Evolutionary conservation across 2,329 filamentous ascomycete genomes (phyloP).

Genomic region (Aspergillus calidoustus): DNA sequence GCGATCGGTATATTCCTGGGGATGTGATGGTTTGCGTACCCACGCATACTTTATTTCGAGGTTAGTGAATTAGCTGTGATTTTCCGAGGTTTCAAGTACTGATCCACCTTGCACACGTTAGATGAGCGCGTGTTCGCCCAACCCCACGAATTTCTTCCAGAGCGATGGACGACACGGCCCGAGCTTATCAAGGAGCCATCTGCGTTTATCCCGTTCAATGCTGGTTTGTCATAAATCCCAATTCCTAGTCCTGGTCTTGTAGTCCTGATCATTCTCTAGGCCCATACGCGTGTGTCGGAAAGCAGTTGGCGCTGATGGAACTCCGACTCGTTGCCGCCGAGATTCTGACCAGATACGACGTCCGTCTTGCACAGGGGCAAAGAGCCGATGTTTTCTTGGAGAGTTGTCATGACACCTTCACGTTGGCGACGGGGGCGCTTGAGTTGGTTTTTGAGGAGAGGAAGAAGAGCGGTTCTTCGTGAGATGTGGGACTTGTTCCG

Average conservation of each 20-base stretch:
- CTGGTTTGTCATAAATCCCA: conserved; percentile 11
- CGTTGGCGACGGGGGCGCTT: conserved; percentile 1
- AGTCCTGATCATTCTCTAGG: neutral
- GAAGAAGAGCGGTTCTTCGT: too few species aligned
- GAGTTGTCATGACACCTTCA: conserved; percentile 7
- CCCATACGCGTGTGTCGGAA: conserved; percentile 21
- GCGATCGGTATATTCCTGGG: conserved; percentile 21
- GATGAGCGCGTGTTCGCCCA: conserved; percentile 11
- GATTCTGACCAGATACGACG: conserved; percentile 9
- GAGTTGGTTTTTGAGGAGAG: conserved; percentile 1
- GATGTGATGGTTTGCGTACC: conserved; percentile 28
- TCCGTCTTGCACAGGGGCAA: conserved; percentile 6
- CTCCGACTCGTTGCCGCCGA: conserved; percentile 21
- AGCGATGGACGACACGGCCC: conserved; percentile 23
- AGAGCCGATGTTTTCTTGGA: neutral
- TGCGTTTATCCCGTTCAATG: conserved; percentile 24
- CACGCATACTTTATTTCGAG: conserved; percentile 1
- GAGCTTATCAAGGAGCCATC: conserved; percentile 23
- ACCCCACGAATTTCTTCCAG: conserved; percentile 22
- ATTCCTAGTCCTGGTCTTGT: neutral
- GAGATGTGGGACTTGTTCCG: too few species aligned
- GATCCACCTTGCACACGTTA: neutral
- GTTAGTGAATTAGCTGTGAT: neutral
- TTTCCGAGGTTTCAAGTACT: too few species aligned
- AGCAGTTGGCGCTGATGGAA: conserved; percentile 26